A percentile compares a stretch with the other conserved stretches of the same genome.
Evolutionary conservation across 2,329 filamentous ascomycete species (phyloP).

Genomic region (Cercospora sp.): DNA sequence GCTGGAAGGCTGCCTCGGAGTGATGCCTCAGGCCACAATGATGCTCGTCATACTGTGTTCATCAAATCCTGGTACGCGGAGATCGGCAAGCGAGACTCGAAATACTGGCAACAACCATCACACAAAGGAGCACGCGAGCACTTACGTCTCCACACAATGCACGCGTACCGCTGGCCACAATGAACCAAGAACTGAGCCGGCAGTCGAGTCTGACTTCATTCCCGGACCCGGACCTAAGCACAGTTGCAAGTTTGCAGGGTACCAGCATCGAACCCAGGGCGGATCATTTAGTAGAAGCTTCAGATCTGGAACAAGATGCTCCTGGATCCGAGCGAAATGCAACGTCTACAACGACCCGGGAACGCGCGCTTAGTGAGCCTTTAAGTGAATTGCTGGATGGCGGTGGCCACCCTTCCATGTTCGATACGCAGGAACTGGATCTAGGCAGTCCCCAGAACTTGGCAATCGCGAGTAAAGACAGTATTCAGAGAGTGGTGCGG

Average conservation of each 20-base stretch:
- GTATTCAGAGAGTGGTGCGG: slow-evolving; percentile 32
- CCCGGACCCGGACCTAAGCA: slow-evolving; percentile 33
- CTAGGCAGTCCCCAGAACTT: slow-evolving; percentile 31
- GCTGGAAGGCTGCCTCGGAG: background rate
- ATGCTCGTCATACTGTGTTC: slow-evolving; percentile 2
- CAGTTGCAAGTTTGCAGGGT: slow-evolving; percentile 21
- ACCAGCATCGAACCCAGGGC: slow-evolving; percentile 13
- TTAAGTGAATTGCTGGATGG: slow-evolving; percentile 35
- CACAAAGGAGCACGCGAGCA: slow-evolving; percentile 6
- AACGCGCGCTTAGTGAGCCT: slow-evolving; percentile 15
- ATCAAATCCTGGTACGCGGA: background rate
- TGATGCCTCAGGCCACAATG: background rate
- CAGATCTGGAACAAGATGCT: slow-evolving; percentile 9
- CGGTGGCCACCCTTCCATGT: slow-evolving; percentile 34
- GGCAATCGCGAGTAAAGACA: slow-evolving; percentile 28
- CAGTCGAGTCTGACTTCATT: slow-evolving; percentile 34
- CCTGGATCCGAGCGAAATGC: background rate
- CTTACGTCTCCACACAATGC: slow-evolving; percentile 10
- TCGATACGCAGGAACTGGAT: slow-evolving; percentile 31
- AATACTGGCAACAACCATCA: background rate
- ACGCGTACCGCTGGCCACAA: background rate
- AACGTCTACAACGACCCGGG: slow-evolving; percentile 4
- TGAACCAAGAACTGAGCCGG: slow-evolving; percentile 23
- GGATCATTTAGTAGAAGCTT: slow-evolving; percentile 11
- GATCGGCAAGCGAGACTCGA: background rate